These are phyloP conservation scores for Jamesozyma jinghongensis DNA, from an alignment of 805 yeast genomes.

Conservation along the genomic window DNA sequence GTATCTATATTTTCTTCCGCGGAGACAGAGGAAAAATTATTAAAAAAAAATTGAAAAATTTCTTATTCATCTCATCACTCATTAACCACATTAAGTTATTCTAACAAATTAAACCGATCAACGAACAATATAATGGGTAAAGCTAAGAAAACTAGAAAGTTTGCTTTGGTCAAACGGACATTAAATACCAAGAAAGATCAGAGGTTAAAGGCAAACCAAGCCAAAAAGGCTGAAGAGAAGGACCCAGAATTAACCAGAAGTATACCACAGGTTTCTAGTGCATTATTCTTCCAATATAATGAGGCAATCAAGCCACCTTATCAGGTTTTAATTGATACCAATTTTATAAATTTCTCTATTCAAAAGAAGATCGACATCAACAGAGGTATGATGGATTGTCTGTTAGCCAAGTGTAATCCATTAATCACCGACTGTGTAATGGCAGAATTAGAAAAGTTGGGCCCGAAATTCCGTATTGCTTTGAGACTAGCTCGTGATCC, in stretches of 20 bases:
- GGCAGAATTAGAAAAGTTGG: constrained; percentile 95
- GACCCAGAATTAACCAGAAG: constrained; percentile 72
- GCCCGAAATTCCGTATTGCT: constrained; percentile 91
- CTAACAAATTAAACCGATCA: background rate
- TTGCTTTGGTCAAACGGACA: constrained; percentile 83
- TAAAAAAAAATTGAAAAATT: background rate
- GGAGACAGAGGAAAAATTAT: background rate
- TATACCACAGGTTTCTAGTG: constrained; percentile 91
- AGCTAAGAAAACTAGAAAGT: constrained; percentile 94
- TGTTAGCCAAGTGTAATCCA: constrained; percentile 92
- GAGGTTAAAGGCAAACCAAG: constrained; percentile 37
- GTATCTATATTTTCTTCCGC: background rate
- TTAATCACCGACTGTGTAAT: constrained; percentile 94
- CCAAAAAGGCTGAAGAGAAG: constrained; percentile 36
- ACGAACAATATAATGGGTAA: constrained; percentile 65
- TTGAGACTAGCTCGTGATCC: constrained; percentile 89
- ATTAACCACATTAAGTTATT: background rate
- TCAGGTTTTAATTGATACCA: constrained; percentile 91
- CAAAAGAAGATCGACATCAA: constrained; percentile 91
- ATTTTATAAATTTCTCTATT: constrained; percentile 91
- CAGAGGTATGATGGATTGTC: constrained; percentile 94
- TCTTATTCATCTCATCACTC: constrained; percentile 1
- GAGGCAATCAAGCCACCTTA: constrained; percentile 96
- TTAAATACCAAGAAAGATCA: constrained; percentile 60
- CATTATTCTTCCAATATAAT: constrained; percentile 89